Evolutionary conservation across 2,329 filamentous ascomycete species (phyloP).

Genomic region (Apiospora saccharicola): DNA sequence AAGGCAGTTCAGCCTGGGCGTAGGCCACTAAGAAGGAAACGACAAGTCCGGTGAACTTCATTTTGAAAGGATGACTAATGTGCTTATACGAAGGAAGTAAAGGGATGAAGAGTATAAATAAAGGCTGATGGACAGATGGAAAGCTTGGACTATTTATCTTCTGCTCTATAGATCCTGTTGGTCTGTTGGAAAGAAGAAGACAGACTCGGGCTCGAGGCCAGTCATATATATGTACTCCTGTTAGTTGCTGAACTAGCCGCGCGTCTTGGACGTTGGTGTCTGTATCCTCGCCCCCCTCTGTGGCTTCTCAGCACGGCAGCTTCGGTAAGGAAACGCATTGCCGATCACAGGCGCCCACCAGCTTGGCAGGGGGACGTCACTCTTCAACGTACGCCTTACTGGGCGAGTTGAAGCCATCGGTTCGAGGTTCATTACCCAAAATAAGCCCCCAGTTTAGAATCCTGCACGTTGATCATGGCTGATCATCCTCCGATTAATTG

Average conservation of each 20-base stretch:
- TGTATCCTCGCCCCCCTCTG: background rate
- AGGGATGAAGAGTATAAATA: background rate
- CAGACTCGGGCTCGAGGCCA: background rate
- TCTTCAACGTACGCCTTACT: background rate
- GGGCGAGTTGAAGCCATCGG: background rate
- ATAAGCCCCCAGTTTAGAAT: background rate
- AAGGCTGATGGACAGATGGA: background rate
- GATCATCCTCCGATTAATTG: slow-evolving; percentile 1
- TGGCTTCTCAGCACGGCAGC: background rate
- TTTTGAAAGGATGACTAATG: background rate
- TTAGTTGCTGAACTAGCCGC: background rate
- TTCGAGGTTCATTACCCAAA: slow-evolving; percentile 12
- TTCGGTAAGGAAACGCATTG: slow-evolving; percentile 7
- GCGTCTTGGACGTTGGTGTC: slow-evolving; percentile 6
- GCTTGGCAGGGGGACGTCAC: slow-evolving; percentile 7
- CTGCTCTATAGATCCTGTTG: background rate
- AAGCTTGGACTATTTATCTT: background rate
- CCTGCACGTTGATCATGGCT: slow-evolving; percentile 5
- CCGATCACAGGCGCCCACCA: background rate
- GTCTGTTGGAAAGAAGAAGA: background rate
- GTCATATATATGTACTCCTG: slow-evolving; percentile 12
- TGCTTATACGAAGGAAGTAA: background rate
- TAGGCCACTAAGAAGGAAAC: background rate
- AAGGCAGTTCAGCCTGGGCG: slow-evolving; percentile 9
- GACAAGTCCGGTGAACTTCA: slow-evolving; percentile 13